A percentile compares a stretch with the other conserved stretches of the same genome.
These are phyloP conservation scores for Aquilaria sinensis DNA, from an alignment of 345 rosid species.

Conservation along the genomic window DNA sequence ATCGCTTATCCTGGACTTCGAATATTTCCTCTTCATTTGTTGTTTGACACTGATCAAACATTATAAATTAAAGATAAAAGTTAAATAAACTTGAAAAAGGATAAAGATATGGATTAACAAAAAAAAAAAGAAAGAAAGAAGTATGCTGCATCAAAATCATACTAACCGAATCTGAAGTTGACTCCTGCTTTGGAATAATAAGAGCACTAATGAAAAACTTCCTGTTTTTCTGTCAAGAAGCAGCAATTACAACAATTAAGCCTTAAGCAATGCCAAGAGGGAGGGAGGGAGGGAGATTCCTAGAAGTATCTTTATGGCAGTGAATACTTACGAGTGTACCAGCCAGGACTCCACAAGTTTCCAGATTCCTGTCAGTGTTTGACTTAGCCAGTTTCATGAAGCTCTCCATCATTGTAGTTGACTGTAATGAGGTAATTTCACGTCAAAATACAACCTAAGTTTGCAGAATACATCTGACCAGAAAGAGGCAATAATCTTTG, in stretches of 20 bases:
- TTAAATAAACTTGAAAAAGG: constrained; percentile 2
- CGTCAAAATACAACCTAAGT: neutral
- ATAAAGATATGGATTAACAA: neutral
- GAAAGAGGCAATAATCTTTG: too few relatives aligned
- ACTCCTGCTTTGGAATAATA: constrained; percentile 95
- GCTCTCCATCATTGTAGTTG: constrained; percentile 84
- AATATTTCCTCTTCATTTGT: constrained; percentile 98
- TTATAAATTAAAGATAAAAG: neutral
- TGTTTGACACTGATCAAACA: constrained; percentile 66
- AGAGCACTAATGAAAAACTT: constrained; percentile 84
- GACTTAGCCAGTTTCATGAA: constrained; percentile 92
- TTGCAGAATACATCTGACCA: too few relatives aligned
- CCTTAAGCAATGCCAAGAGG: constrained; percentile 13
- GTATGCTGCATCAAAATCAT: constrained; percentile 1
- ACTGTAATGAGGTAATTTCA: constrained; percentile 41
- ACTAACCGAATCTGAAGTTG: constrained; percentile 79
- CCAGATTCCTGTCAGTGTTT: constrained; percentile 81
- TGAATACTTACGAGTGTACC: constrained; percentile 79
- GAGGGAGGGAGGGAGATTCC: neutral
- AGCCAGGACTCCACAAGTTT: constrained; percentile 97
- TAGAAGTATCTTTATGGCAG: constrained; percentile 4
- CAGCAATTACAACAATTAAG: constrained; percentile 8
- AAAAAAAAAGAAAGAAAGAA: constrained; percentile 3
- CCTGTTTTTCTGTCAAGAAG: constrained; percentile 67
- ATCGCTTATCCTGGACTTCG: constrained; percentile 90